Percentiles rank a stretch among this genome's conserved stretches.
These are phyloP conservation scores for Penicillium sp. DNA, from an alignment of 2,329 filamentous ascomycete species.

Conservation along the genomic window DNA sequence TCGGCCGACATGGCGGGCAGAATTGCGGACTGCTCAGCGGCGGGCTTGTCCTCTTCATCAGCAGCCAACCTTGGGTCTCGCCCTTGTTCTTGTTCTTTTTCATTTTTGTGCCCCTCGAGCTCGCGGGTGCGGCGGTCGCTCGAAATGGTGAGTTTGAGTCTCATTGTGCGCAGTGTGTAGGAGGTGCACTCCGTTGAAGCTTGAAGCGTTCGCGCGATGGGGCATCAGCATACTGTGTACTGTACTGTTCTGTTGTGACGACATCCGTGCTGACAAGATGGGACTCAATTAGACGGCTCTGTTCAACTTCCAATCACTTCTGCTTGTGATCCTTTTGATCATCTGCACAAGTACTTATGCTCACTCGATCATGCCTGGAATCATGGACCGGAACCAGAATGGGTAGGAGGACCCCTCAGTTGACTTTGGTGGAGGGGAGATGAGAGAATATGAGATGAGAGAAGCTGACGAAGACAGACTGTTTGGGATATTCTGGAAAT, in stretches of 20 bases:
- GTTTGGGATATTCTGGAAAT: slow-evolving; percentile 94
- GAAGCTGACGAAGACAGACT: slow-evolving; percentile 53
- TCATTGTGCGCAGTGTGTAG: neutral
- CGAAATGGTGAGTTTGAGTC: slow-evolving; percentile 36
- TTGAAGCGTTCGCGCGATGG: neutral
- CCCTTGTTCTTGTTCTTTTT: neutral
- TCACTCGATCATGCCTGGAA: slow-evolving; percentile 83
- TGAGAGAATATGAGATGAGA: neutral
- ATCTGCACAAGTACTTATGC: slow-evolving; percentile 96
- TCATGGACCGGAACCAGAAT: slow-evolving; percentile 91
- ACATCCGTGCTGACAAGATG: slow-evolving; percentile 17
- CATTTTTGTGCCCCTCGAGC: neutral
- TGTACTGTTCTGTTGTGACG: slow-evolving; percentile 8
- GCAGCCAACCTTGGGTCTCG: slow-evolving; percentile 1
- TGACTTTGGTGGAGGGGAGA: neutral
- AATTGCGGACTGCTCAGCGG: slow-evolving; percentile 15
- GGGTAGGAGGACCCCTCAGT: slow-evolving; percentile 63
- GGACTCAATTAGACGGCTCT: slow-evolving; percentile 73
- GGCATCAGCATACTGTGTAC: slow-evolving; percentile 6
- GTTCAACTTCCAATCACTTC: slow-evolving; percentile 97
- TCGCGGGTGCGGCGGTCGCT: slow-evolving; percentile 3
- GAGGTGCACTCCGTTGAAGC: neutral
- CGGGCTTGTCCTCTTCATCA: slow-evolving; percentile 9
- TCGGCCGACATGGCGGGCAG: slow-evolving; percentile 28
- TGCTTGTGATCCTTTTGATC: slow-evolving; percentile 90